Evolutionary conservation across 202 grass and related monocot species (phyloP), one percentile per base, ranked within the genome.

Genomic region (Zoysia matrella): DNA sequence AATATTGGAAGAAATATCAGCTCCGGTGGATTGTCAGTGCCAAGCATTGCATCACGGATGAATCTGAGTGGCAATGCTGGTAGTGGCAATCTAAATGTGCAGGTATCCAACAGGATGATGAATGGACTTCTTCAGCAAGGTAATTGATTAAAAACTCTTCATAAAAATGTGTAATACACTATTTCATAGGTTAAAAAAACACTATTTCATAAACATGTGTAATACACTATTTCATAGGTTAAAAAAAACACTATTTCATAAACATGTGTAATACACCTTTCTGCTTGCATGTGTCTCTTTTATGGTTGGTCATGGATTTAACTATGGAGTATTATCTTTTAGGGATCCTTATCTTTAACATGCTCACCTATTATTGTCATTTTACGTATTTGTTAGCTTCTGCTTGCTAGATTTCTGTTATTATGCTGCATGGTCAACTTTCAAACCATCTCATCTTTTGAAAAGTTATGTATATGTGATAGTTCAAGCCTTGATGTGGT

Each of bases 1-100:
- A 94, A 77, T 78, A 90, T 95, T 62, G 96, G 93, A 92, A 99
- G 96, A 90, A 99, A 85, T 80, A 94, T 99, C 65, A 87, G 75
- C 60, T 92, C 96, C 52, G 93, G 92, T 80, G 91, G 96, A 44
- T 72, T 92, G 68, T 86, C 85, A 16, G 85, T 94, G 67, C 85
- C 96, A 74, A 84, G 70, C 70, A 88, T 96, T 14, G 69, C 85
- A 66, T 92, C 96, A 62, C 85, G 91, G 41, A 91, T 99, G 75
- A 95, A 96, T 85, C 76, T 96, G 65, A 75, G 74, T 80, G 82
- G 89, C 46, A 93, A 90, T 80, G 12, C 86, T 81, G 95, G 82
- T 62, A 87, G 74, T 79, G 93, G 89, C 18, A 85, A 64, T 83
- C 58, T 96, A 67, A 93, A 90, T 83, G 80, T 95, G 64, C 96